Percentiles rank a stretch among this genome's conserved stretches.
These are phyloP conservation scores for Solanum piurae DNA, from an alignment of 257 asterid species.

Conservation along the genomic window DNA sequence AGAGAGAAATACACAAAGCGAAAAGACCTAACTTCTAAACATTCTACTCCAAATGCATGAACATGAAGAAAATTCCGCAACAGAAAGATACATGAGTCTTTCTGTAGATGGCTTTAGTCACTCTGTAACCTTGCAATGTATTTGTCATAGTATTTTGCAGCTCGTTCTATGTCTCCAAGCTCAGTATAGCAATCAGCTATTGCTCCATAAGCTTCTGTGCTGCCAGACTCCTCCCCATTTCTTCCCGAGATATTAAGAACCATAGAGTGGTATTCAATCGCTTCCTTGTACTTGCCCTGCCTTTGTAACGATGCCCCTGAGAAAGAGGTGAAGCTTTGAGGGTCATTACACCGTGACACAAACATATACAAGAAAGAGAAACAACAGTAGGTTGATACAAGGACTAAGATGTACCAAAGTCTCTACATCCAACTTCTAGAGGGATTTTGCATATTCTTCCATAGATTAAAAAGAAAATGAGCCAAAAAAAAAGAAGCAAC, in stretches of 20 bases:
- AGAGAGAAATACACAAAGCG: background rate
- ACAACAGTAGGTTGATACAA: background rate
- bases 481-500: background rate
- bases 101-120: background rate
- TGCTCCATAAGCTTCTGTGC: conserved; percentile 90
- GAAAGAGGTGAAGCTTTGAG: background rate
- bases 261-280: conserved; percentile 71
- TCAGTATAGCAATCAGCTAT: conserved; percentile 98
- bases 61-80: background rate
- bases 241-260: conserved; percentile 71
- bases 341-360: background rate
- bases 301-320: conserved; percentile 91
- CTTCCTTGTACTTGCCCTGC: conserved; percentile 81
- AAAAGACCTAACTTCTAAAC: background rate
- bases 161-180: conserved; percentile 84
- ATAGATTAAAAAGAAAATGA: background rate
- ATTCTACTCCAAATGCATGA: background rate
- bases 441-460: background rate
- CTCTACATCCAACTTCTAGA: background rate
- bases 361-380: background rate
- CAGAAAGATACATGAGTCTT: background rate
- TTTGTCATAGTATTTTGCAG: conserved; percentile 82
- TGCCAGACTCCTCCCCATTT: conserved; percentile 92
- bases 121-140: conserved; percentile 49
- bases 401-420: background rate